Evolutionary conservation across 495 filamentous ascomycete species (phyloP).

Genomic region (Xylaria nigripes): DNA sequence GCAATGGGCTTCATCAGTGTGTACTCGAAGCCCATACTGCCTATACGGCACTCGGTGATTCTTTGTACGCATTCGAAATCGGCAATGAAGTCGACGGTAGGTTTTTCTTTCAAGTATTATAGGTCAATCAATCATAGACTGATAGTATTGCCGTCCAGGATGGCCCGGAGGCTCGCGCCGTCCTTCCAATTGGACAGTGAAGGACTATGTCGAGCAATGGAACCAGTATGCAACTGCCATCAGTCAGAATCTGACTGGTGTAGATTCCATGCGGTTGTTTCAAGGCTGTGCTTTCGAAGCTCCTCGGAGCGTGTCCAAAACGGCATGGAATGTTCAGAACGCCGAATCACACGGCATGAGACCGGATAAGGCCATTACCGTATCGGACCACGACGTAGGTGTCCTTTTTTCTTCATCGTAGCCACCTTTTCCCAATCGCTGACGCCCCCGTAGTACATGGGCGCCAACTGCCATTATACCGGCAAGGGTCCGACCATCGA

Average conservation of each 20-base stretch:
- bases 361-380: slow-evolving; percentile 7
- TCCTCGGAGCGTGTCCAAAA: slow-evolving; percentile 6
- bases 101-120: not conserved
- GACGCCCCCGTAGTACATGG: slow-evolving; percentile 13
- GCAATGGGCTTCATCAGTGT: slow-evolving; percentile 8
- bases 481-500: slow-evolving; percentile 3
- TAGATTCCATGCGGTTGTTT: slow-evolving; percentile 4
- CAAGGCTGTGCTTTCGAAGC: slow-evolving; percentile 16
- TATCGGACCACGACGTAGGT: slow-evolving; percentile 18
- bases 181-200: slow-evolving; percentile 17
- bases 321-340: slow-evolving; percentile 9
- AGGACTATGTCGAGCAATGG: slow-evolving; percentile 17
- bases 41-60: slow-evolving; percentile 5
- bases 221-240: slow-evolving; percentile 12
- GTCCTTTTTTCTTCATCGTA: not conserved
- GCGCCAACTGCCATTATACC: slow-evolving; percentile 9
- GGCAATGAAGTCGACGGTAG: slow-evolving; percentile 22
- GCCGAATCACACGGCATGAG: slow-evolving; percentile 7
- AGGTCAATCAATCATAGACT: not conserved
- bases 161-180: slow-evolving; percentile 15
- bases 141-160: slow-evolving; percentile 2
- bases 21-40: slow-evolving; percentile 12
- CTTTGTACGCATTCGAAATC: slow-evolving; percentile 19
- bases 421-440: not conserved
- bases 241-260: not conserved